Base-by-base conservation (phyloP, 148 eudicot species). In the Rhododendron mucronatum region DNA sequence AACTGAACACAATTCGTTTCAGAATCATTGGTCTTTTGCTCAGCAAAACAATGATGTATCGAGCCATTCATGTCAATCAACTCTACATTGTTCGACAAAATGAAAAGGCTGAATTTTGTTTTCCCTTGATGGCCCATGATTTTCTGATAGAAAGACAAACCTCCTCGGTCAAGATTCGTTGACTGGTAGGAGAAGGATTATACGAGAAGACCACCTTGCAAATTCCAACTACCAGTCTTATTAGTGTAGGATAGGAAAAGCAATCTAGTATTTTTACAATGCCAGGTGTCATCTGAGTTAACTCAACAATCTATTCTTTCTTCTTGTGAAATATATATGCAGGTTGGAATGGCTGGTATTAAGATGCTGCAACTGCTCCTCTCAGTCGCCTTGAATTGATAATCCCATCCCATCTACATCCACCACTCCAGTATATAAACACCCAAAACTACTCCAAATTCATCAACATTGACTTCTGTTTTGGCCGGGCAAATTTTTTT, bases 271-370 rank as follows among this genome's bases (percentile, higher is more conserved):
- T 26, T 67, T 67, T 67, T 26, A 26, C 37, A n/a, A 26, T 26
- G 5, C 14, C 15, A 28, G 28, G 71, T 8, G 28, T 65, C 9
- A 16, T 61, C 69, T 61, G 63, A 20, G 63, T 57, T 57, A 16
- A 53, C 16, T 48, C 45, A 47, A 2, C 0, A 47, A 47, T 47
- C 16, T 55, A 63, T 76, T 76, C 21, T 78, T 21, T 1, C 20
- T 10, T 76, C 20, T 7, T 2, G n/a, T 41, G 69, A 81, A 81
- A 16, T 41, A 41, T 6, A 0, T 6, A 0, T 59, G 71, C 65
- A 50, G 93, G 90, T 71, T 93, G 79, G 87, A 86, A 57, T 93
- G 95, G 95, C 85, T 93, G 85, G 83, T 88, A 77, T 85, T 81
- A 9, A 89, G 85, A 88, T 90, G 91, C 81, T 90, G 94, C 84